Percentiles rank a stretch among this genome's conserved stretches.
These are phyloP conservation scores for Colletotrichum sansevieriae DNA, from an alignment of 2,329 filamentous ascomycete genomes.

Conservation along the genomic window DNA sequence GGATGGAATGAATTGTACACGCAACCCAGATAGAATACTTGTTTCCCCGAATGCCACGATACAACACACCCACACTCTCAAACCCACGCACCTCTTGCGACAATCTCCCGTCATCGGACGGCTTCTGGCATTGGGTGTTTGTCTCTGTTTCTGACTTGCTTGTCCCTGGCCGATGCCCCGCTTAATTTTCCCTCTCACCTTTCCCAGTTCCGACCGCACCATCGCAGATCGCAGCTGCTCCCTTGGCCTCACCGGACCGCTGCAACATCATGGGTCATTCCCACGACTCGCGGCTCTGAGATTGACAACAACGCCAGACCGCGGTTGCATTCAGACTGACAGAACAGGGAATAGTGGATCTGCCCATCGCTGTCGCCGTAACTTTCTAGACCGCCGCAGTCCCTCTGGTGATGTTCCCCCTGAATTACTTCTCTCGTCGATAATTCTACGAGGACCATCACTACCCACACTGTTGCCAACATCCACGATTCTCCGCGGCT, in stretches of 20 bases:
- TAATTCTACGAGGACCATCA: not conserved
- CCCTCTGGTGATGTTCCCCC: no score
- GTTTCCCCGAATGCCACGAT: no score
- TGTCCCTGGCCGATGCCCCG: not conserved
- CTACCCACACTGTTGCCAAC: no score
- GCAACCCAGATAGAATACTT: no score
- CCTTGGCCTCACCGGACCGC: conserved; percentile 10
- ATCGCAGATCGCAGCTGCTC: conserved; percentile 24
- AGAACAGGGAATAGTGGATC: no score
- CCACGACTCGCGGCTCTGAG: not conserved
- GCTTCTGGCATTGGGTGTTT: conserved; percentile 25
- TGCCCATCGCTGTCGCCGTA: no score
- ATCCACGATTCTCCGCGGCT: no score
- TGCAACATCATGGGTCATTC: not conserved
- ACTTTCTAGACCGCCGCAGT: no score
- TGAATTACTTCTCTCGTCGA: no score
- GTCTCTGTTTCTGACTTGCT: not conserved
- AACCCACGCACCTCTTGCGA: conserved; percentile 25
- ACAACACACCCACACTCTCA: not conserved
- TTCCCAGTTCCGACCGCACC: conserved; percentile 17
- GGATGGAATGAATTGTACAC: no score
- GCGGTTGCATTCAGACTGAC: conserved; percentile 2
- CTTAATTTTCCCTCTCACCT: conserved; percentile 10
- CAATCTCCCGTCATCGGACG: conserved; percentile 40
- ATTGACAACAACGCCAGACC: not conserved